Conservation (phyloP, 2,329 filamentous ascomycete species). For the Lachnellula cervina region DNA sequence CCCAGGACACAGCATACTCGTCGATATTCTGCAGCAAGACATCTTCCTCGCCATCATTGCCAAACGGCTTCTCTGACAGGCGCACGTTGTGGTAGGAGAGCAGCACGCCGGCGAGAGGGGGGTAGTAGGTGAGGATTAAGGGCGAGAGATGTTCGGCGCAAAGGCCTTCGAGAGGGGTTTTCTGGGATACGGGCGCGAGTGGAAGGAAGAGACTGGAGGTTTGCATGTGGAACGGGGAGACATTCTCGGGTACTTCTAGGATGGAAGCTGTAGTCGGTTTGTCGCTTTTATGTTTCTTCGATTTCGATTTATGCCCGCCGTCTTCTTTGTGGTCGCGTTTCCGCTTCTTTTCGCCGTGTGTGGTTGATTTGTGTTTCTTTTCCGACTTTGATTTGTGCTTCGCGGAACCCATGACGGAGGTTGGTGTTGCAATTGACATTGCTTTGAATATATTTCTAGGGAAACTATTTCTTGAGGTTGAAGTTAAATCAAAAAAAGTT, state of each 20-base stretch:
- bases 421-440: constrained; percentile 26
- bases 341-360: constrained; percentile 39
- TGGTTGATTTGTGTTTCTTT: constrained; percentile 32
- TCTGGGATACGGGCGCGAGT: constrained; percentile 66
- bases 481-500: constrained; percentile 12
- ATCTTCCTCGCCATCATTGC: constrained; percentile 42
- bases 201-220: constrained; percentile 77
- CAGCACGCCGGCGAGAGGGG: constrained; percentile 67
- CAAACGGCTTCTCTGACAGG: constrained; percentile 55
- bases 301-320: constrained; percentile 39
- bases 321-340: constrained; percentile 37
- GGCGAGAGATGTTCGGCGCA: constrained; percentile 71
- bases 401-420: constrained; percentile 16
- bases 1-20: constrained; percentile 82
- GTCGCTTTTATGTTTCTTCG: constrained; percentile 40
- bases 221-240: constrained; percentile 71
- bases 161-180: constrained; percentile 63
- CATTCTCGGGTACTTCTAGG: constrained; percentile 13
- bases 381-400: constrained; percentile 29
- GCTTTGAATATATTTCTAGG: background rate
- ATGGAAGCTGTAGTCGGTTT: constrained; percentile 31
- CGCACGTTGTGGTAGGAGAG: constrained; percentile 67
- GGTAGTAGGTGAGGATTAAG: constrained; percentile 71
- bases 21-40: constrained; percentile 52
- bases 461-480: constrained; percentile 1